Percentiles rank a stretch among this genome's conserved stretches.
phyloP scores from a whole-genome alignment of 495 filamentous ascomycete species.

The Penicillium malachiteum region DNA sequence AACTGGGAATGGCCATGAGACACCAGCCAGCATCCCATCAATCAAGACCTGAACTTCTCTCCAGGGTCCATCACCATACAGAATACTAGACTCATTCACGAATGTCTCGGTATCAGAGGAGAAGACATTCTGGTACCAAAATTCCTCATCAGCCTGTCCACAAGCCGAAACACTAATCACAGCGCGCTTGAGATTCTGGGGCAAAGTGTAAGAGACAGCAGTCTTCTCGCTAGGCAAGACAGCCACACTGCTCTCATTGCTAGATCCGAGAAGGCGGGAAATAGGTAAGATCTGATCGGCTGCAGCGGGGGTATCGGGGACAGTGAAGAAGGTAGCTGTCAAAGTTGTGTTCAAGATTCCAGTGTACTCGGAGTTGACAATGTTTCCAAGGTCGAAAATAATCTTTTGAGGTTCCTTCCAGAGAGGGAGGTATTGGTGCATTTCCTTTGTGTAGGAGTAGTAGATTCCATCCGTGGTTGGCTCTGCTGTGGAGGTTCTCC shows the following conservation, averaged over 20 bases:
- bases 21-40: conserved; percentile 1
- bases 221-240: not conserved
- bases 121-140: not conserved
- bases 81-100: not conserved
- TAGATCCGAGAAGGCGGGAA: not conserved
- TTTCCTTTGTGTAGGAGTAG: not conserved
- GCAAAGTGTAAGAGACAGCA: not conserved
- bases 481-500: conserved; percentile 1
- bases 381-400: not conserved
- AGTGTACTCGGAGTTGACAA: not conserved
- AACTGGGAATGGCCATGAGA: not conserved
- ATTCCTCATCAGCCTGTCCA: not conserved
- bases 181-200: not conserved
- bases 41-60: not conserved
- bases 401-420: conserved; percentile 1
- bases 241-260: not conserved
- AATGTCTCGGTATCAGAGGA: not conserved
- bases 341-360: conserved; percentile 1
- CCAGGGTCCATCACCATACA: conserved; percentile 1
- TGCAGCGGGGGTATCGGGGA: not conserved
- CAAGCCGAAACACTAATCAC: not conserved
- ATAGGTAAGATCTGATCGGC: not conserved
- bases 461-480: not conserved
- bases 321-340: not conserved
- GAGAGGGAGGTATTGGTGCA: not conserved